A percentile compares a stretch with the other conserved stretches of the same genome.
Conservation (phyloP, 306 rosid species). For the Prunus mira region DNA sequence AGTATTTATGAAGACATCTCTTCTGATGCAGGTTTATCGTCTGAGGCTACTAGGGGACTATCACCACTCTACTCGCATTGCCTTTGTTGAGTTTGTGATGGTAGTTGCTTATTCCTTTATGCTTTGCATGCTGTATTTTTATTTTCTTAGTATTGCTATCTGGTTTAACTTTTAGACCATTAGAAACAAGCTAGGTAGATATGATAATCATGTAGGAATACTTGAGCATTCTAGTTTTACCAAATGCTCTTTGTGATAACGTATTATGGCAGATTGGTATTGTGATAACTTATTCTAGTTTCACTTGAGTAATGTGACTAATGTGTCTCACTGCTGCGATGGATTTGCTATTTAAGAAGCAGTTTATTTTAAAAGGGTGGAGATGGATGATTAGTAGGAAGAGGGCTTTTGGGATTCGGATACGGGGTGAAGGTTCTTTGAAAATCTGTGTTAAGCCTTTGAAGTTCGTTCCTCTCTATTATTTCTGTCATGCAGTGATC, state of each 20-base stretch:
- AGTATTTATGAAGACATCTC: not conserved
- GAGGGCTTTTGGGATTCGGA: not conserved
- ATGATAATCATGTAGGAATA: not conserved
- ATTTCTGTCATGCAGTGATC: not conserved
- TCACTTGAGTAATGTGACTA: not conserved
- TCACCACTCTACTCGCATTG: conserved; percentile 98
- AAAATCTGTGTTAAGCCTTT: not conserved
- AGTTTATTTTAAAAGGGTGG: not conserved
- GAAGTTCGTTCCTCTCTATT: not conserved
- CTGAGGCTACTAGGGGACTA: conserved; percentile 96
- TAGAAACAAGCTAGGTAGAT: not conserved
- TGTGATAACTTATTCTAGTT: not conserved
- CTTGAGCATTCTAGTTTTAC: not conserved
- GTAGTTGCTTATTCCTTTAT: conserved; percentile 39
- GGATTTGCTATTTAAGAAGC: not conserved
- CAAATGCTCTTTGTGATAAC: not conserved
- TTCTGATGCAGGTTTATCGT: conserved; percentile 68
- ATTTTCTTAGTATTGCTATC: not conserved
- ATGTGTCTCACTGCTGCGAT: not conserved
- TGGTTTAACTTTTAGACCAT: not conserved
- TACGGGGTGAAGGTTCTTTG: not conserved
- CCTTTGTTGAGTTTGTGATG: conserved; percentile 89
- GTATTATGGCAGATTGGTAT: not conserved
- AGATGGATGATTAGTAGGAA: not conserved
- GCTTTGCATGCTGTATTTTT: conserved; percentile 6